Conservation (phyloP, 768 basidiomycete species). For the Trametes sanguinea region DNA sequence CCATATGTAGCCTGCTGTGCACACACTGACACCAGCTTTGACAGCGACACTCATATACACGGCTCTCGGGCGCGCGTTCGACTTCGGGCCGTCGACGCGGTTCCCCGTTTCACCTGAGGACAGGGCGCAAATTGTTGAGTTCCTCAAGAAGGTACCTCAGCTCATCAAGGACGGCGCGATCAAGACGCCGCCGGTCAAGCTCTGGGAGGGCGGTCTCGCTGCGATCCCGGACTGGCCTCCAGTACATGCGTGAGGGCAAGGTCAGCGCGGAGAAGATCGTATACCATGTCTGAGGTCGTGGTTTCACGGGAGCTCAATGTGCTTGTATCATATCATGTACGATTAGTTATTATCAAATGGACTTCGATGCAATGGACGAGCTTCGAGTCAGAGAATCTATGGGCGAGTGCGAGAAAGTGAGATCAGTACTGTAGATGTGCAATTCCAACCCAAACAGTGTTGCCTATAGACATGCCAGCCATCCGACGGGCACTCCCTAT, state of each 20-base stretch:
- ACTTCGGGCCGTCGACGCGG: constrained; percentile 2
- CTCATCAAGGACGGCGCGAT: constrained; percentile 24
- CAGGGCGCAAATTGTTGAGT: constrained; percentile 22
- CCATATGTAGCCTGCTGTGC: not conserved
- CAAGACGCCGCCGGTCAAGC: constrained; percentile 25
- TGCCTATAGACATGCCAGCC: no score
- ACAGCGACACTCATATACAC: constrained; percentile 20
- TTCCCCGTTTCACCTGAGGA: constrained; percentile 17
- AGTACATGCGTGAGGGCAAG: constrained; percentile 31
- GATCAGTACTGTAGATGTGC: no score
- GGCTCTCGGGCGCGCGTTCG: constrained; percentile 8
- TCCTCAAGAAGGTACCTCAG: constrained; percentile 20
- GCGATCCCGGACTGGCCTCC: constrained; percentile 23
- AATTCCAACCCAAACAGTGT: no score
- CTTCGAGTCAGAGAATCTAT: no score
- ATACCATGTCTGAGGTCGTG: constrained; percentile 14
- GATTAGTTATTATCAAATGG: not conserved
- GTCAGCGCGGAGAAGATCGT: constrained; percentile 30
- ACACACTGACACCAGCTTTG: not conserved
- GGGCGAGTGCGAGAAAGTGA: no score
- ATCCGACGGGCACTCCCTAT: no score
- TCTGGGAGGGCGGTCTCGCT: constrained; percentile 26
- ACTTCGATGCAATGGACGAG: no score
- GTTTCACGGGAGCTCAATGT: not conserved
- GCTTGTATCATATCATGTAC: not conserved